These are phyloP conservation scores for Dryas alaskensis DNA, from an alignment of 306 rosid species.

Conservation along the genomic window DNA sequence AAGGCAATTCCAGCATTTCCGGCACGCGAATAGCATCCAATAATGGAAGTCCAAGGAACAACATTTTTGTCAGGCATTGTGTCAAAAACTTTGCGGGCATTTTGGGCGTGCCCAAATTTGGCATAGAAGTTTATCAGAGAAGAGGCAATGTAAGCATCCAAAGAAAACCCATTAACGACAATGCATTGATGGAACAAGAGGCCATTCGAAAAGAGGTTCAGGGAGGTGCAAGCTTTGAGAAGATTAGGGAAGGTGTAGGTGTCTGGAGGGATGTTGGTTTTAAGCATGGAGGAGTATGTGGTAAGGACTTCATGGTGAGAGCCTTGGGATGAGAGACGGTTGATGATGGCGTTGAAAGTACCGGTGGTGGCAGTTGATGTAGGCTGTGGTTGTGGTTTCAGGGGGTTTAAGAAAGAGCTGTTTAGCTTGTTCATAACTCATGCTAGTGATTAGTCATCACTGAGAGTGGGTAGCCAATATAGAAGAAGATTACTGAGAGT, in stretches of 20 bases:
- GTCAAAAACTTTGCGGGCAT: conserved; percentile 61
- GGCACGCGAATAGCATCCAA: conserved; percentile 55
- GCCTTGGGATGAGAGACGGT: conserved; percentile 55
- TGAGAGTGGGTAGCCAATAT: neutral
- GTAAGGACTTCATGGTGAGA: conserved; percentile 50
- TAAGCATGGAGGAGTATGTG: conserved; percentile 56
- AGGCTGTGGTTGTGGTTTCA: conserved; percentile 24
- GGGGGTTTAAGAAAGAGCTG: conserved; percentile 22
- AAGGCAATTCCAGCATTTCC: conserved; percentile 38
- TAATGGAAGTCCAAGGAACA: conserved; percentile 82
- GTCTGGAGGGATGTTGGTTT: conserved; percentile 46
- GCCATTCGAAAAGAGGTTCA: conserved; percentile 41
- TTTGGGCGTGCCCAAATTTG: conserved; percentile 31
- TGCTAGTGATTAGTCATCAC: neutral
- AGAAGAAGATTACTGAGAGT: neutral
- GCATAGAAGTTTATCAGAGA: conserved; percentile 56
- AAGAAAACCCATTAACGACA: conserved; percentile 45
- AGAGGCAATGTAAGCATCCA: conserved; percentile 57
- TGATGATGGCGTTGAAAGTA: conserved; percentile 56
- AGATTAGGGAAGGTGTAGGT: conserved; percentile 67
- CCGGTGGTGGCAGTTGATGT: conserved; percentile 30
- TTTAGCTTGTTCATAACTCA: conserved; percentile 44
- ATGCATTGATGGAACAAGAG: conserved; percentile 51
- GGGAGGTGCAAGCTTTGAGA: conserved; percentile 66
- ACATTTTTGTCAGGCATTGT: conserved; percentile 60